A percentile compares a stretch with the other conserved stretches of the same genome.
phyloP scores from a whole-genome alignment of 805 yeast species.

The Spathaspora boniae region DNA sequence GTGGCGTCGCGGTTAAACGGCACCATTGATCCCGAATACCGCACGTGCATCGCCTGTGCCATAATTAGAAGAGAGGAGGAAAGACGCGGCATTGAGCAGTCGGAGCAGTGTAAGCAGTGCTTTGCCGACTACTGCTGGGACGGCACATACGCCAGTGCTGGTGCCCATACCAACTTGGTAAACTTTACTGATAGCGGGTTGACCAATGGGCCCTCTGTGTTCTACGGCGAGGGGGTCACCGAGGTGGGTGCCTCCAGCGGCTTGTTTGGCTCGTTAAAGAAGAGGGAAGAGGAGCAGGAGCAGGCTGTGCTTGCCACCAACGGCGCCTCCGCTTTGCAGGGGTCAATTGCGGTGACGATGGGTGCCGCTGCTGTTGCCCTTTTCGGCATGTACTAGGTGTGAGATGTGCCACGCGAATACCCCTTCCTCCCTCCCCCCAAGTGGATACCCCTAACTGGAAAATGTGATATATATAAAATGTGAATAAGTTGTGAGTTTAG shows the following conservation, averaged over 20 bases:
- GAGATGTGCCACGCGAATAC: too few relatives aligned
- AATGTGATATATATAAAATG: too few relatives aligned
- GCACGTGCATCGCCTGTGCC: slow-evolving; percentile 79
- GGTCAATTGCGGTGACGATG: too few relatives aligned
- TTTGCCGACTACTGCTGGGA: slow-evolving; percentile 50
- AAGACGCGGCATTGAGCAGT: slow-evolving; percentile 54
- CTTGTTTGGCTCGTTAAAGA: background rate
- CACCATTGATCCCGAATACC: slow-evolving; percentile 66
- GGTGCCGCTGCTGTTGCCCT: too few relatives aligned
- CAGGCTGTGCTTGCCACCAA: too few relatives aligned
- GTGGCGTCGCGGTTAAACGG: slow-evolving; percentile 61
- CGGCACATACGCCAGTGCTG: slow-evolving; percentile 18
- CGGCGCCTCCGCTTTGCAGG: too few relatives aligned
- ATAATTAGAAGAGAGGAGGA: slow-evolving; percentile 76
- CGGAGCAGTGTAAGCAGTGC: slow-evolving; percentile 70
- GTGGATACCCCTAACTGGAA: too few relatives aligned
- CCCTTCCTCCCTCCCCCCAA: too few relatives aligned
- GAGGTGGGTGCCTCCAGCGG: background rate
- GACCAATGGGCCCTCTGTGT: slow-evolving; percentile 20
- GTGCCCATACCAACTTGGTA: slow-evolving; percentile 15
- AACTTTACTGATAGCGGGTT: slow-evolving; percentile 28
- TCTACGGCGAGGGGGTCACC: slow-evolving; percentile 4
- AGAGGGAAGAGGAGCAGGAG: too few relatives aligned
- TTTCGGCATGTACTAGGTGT: too few relatives aligned
- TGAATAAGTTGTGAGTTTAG: too few relatives aligned